Evolutionary conservation across 192 early-diverging fungal species (phyloP).

Genomic region (Chytriomyces sp.): DNA sequence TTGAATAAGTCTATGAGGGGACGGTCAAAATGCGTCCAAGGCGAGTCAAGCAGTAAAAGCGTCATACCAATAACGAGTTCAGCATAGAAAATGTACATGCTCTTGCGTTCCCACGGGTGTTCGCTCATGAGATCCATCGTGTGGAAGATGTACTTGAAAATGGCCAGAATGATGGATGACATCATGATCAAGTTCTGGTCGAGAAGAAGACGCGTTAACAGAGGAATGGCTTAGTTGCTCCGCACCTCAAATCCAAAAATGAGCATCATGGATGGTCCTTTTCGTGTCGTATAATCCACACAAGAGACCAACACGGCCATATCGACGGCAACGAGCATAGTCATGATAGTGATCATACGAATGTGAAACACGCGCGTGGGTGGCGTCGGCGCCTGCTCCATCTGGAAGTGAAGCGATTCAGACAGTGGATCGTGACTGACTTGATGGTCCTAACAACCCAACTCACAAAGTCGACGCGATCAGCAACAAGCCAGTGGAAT

Average conservation of each 20-base stretch:
- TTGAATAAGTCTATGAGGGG: constrained; percentile 77
- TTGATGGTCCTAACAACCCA: background rate
- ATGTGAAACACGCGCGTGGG: constrained; percentile 66
- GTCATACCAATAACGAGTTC: constrained; percentile 76
- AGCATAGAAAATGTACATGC: constrained; percentile 87
- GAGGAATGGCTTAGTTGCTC: background rate
- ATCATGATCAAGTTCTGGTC: constrained; percentile 85
- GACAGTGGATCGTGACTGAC: background rate
- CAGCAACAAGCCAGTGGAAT: constrained; percentile 95
- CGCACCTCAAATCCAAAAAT: constrained; percentile 96
- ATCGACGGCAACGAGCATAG: constrained; percentile 71
- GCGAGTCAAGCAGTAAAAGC: background rate
- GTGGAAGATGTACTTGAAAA: constrained; percentile 87
- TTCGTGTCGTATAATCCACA: constrained; percentile 58
- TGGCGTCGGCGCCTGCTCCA: constrained; percentile 78
- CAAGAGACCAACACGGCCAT: constrained; percentile 74
- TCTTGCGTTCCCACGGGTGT: constrained; percentile 91
- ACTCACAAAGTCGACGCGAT: constrained; percentile 83
- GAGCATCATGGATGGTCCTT: constrained; percentile 90
- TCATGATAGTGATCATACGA: constrained; percentile 68
- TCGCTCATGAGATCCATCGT: constrained; percentile 77
- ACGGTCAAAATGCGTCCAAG: background rate
- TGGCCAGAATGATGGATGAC: constrained; percentile 71
- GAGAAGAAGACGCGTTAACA: background rate
- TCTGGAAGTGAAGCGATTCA: constrained; percentile 47